These are phyloP conservation scores for Kuraishia borneana DNA, from an alignment of 805 yeast genomes.

Conservation along the genomic window DNA sequence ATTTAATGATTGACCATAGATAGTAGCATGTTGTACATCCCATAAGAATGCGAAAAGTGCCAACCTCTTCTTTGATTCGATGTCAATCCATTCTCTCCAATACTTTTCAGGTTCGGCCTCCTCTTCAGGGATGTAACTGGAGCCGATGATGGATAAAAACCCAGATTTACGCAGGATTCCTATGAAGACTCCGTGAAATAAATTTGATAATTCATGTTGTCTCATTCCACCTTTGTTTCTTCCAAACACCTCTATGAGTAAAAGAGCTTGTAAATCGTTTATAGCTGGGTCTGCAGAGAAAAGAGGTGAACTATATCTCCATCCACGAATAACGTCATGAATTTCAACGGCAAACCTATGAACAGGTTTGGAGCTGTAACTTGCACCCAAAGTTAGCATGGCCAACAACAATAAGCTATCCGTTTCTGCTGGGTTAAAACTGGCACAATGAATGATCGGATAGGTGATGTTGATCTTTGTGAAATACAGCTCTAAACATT, in stretches of 20 bases:
- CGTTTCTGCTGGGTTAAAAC: conserved; percentile 4
- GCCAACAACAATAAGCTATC: conserved; percentile 3
- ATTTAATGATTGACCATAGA: conserved; percentile 5
- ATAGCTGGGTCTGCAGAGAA: conserved; percentile 3
- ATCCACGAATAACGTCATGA: conserved; percentile 4
- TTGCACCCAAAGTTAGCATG: conserved; percentile 6
- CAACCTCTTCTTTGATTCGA: conserved; percentile 8
- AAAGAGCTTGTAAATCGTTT: conserved; percentile 6
- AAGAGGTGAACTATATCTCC: conserved; percentile 3
- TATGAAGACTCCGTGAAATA: conserved; percentile 5
- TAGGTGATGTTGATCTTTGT: conserved; percentile 6
- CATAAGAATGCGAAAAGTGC: conserved; percentile 6
- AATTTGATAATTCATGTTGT: conserved; percentile 5
- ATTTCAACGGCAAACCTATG: conserved; percentile 5
- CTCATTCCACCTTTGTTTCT: conserved; percentile 3
- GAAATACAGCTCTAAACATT: conserved; percentile 5
- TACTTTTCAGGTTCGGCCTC: background rate
- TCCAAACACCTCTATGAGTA: conserved; percentile 7
- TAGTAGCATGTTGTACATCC: conserved; percentile 7
- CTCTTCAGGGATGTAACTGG: background rate
- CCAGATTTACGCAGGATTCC: conserved; percentile 5
- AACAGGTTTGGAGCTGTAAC: conserved; percentile 1
- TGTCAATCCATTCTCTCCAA: background rate
- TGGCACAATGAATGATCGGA: conserved; percentile 7
- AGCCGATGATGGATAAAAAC: conserved; percentile 2